Base-by-base conservation (phyloP, 1,284 basidiomycete genomes). In the Ceratobasidium sp. region DNA sequence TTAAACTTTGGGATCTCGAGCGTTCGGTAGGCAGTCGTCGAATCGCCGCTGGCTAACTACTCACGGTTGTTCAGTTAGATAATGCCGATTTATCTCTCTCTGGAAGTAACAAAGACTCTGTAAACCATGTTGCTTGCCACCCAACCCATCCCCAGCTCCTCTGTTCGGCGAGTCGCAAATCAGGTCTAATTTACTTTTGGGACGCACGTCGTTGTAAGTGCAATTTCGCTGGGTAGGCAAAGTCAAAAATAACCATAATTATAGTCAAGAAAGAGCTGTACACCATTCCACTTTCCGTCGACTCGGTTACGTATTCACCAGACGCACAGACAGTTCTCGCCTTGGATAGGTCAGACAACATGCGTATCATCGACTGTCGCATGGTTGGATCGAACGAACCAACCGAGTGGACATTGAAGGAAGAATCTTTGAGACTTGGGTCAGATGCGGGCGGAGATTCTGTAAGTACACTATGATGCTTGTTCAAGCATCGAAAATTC, bases 61-160 rank as follows among this genome's bases (percentile, higher is more conserved):
- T 57, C 26, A 55, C 9, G 18, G 21, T 16, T 13, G 14, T 35
- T 23, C 13, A 69, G 66, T 16, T 69, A 30, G 66, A 69, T n/a
- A 69, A 69, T n/a, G 52, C 66, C 23, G 66, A 69, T 35, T 26
- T 69, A 21, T 55, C 86, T 32, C 91, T 87, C 73, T 84, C 87
- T 1, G 90, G 90, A 21, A 91, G 87, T 5, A 91, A 92, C 76
- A 84, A 85, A 5, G 90, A 91, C 72, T 90, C 91, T 61, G 88
- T 90, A 21, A 91, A 92, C 77, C 88, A 92, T 76, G 82, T 92
- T 43, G 87, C 90, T 7, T 93, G 91, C 90, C 92, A 92, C 79
- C 91, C 92, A 1, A 91, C 88, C 0, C 91, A 93, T 77, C 91
- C 91, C 2, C 91, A 93, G 52, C 80, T 92, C 9, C 91, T 93